phyloP scores from a whole-genome alignment of 148 eudicot species.

The Camellia granthamiana region DNA sequence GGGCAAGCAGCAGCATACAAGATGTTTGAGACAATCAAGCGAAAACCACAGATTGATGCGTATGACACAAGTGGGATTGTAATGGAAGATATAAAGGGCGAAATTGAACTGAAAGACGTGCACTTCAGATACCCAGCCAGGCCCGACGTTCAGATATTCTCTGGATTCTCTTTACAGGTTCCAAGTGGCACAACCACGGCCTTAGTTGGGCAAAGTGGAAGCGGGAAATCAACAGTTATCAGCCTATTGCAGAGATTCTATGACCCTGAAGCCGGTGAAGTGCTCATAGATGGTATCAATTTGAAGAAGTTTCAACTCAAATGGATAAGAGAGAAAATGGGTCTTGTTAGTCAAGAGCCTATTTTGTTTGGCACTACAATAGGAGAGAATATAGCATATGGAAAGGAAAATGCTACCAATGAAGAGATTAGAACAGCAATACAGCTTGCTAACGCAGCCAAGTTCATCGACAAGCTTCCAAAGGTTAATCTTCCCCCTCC shows the following conservation, averaged over 20 bases:
- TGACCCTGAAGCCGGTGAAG: slow-evolving; percentile 72
- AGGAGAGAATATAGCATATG: slow-evolving; percentile 65
- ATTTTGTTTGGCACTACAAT: slow-evolving; percentile 55
- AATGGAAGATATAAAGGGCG: slow-evolving; percentile 57
- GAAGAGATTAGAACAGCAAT: slow-evolving; percentile 64
- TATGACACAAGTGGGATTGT: slow-evolving; percentile 47
- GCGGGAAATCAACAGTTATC: slow-evolving; percentile 83
- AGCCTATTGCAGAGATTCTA: slow-evolving; percentile 82
- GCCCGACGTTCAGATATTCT: slow-evolving; percentile 70
- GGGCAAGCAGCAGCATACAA: slow-evolving; percentile 86
- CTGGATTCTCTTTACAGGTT: slow-evolving; percentile 58
- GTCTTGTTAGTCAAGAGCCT: slow-evolving; percentile 90
- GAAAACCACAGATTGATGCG: slow-evolving; percentile 63
- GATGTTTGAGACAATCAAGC: slow-evolving; percentile 75
- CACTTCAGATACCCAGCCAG: slow-evolving; percentile 75
- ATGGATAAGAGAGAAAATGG: slow-evolving; percentile 75
- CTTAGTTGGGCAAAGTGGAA: slow-evolving; percentile 90
- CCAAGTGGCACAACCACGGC: slow-evolving; percentile 62
- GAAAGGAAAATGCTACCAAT: slow-evolving; percentile 58
- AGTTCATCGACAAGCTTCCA: slow-evolving; percentile 76
- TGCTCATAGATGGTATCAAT: slow-evolving; percentile 64
- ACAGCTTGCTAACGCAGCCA: slow-evolving; percentile 77
- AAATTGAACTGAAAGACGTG: slow-evolving; percentile 66
- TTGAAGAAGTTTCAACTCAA: slow-evolving; percentile 50
- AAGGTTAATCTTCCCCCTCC: slow-evolving; percentile 24